Percentiles rank a stretch among this genome's conserved stretches.
Conservation (phyloP, 139 green algal genomes). For the Chlorella sp. region DNA sequence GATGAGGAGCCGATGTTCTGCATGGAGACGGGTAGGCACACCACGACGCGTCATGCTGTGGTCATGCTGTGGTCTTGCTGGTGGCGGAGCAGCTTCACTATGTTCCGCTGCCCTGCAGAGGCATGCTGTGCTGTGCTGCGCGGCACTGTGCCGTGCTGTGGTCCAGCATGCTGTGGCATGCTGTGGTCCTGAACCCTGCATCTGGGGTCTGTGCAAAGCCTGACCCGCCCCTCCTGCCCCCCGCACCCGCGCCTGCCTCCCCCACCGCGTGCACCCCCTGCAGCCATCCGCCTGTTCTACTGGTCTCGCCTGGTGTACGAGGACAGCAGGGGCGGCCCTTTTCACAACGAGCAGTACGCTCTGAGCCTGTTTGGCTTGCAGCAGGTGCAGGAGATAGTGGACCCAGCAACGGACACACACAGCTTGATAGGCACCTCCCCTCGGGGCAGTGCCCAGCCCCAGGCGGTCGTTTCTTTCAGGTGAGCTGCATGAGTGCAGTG, state of each 20-base stretch:
- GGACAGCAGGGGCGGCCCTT: not conserved
- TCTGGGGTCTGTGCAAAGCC: no score
- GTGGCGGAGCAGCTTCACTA: no score
- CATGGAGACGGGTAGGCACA: not conserved
- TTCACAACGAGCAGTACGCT: not conserved
- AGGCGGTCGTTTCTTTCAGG: not conserved
- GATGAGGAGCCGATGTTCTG: not conserved
- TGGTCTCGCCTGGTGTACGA: not conserved
- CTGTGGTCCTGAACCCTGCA: no score
- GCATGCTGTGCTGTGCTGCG: no score
- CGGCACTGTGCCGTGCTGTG: no score
- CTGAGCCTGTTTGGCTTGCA: not conserved
- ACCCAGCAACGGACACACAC: constrained; percentile 14
- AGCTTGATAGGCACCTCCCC: not conserved
- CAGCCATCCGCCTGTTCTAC: not conserved
- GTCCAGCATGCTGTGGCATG: no score
- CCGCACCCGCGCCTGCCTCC: not conserved
- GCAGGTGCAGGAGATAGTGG: no score
- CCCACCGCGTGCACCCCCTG: not conserved
- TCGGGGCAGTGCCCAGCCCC: not conserved
- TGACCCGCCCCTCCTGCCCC: no score
- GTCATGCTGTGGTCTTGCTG: no score
- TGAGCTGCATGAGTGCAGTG: not conserved
- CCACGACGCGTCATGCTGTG: no score
- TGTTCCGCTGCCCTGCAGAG: no score